Evolutionary conservation across 164 flowering plant genomes (phyloP).

Genomic region (Stephania cephalantha): DNA sequence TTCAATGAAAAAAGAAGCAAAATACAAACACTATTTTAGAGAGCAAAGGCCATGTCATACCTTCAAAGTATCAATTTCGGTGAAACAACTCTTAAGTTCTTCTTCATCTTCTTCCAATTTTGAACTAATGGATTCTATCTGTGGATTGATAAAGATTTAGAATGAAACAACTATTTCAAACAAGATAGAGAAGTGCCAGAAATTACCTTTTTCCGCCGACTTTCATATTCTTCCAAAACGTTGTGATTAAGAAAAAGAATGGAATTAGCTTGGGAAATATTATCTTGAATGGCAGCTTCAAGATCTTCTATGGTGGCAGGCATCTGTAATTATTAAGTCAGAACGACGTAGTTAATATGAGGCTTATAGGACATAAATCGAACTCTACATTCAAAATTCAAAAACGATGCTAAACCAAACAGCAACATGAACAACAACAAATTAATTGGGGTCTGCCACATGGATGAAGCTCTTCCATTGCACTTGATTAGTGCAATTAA

Average conservation of each 20-base stretch:
- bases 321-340: slow-evolving; percentile 47
- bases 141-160: slow-evolving; percentile 15
- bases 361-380: background rate
- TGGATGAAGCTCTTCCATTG: no score
- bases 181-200: background rate
- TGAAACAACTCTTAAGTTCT: slow-evolving; percentile 35
- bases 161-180: slow-evolving; percentile 6
- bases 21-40: background rate
- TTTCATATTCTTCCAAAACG: slow-evolving; percentile 77
- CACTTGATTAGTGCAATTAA: no score
- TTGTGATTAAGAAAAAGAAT: slow-evolving; percentile 73
- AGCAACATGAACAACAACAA: no score
- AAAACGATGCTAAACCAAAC: no score
- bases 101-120: slow-evolving; percentile 50
- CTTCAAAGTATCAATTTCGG: slow-evolving; percentile 61
- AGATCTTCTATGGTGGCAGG: slow-evolving; percentile 88
- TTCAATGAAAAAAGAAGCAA: background rate
- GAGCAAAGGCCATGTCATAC: slow-evolving; percentile 25
- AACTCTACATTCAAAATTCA: background rate
- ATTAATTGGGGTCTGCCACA: no score
- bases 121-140: slow-evolving; percentile 48
- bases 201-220: slow-evolving; percentile 55
- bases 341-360: background rate
- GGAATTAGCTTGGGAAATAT: slow-evolving; percentile 74
- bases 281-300: slow-evolving; percentile 81